phyloP scores from a whole-genome alignment of 2,329 filamentous ascomycete species.

The Myrmaecium sp. region DNA sequence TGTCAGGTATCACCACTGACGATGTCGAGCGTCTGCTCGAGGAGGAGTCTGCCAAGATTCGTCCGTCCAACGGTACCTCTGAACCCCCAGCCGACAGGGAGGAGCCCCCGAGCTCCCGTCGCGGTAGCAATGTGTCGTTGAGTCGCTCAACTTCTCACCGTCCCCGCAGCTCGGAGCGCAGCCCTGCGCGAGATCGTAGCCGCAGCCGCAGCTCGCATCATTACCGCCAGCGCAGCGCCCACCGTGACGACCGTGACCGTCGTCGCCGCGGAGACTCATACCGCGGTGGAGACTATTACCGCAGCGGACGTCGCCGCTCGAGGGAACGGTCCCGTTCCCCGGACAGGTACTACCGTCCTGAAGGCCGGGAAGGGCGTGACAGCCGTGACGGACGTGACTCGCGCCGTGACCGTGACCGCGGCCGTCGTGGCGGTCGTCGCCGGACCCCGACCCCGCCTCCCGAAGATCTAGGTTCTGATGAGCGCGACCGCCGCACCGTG shows the following conservation, averaged over 20 bases:
- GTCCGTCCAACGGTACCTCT: too few relatives aligned
- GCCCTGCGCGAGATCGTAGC: too few relatives aligned
- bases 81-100: too few relatives aligned
- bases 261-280: too few relatives aligned
- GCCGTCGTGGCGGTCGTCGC: conserved; percentile 30
- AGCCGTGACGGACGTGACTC: conserved; percentile 32
- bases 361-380: conserved; percentile 21
- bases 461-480: conserved; percentile 71
- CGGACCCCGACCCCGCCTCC: conserved; percentile 46
- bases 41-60: too few relatives aligned
- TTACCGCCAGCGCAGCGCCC: conserved; percentile 10
- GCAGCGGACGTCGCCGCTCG: conserved; percentile 16
- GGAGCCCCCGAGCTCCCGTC: too few relatives aligned
- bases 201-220: too few relatives aligned
- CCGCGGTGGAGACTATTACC: conserved; percentile 22
- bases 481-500: conserved; percentile 88
- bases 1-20: too few relatives aligned
- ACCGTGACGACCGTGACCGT: conserved; percentile 8
- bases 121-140: too few relatives aligned
- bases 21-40: too few relatives aligned
- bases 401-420: conserved; percentile 38
- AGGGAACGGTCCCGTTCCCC: conserved; percentile 19
- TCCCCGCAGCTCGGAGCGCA: too few relatives aligned
- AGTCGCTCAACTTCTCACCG: too few relatives aligned
- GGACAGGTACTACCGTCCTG: conserved; percentile 19